phyloP scores from a whole-genome alignment of 2,329 filamentous ascomycete species.

The Colletotrichum lindemuthianum region DNA sequence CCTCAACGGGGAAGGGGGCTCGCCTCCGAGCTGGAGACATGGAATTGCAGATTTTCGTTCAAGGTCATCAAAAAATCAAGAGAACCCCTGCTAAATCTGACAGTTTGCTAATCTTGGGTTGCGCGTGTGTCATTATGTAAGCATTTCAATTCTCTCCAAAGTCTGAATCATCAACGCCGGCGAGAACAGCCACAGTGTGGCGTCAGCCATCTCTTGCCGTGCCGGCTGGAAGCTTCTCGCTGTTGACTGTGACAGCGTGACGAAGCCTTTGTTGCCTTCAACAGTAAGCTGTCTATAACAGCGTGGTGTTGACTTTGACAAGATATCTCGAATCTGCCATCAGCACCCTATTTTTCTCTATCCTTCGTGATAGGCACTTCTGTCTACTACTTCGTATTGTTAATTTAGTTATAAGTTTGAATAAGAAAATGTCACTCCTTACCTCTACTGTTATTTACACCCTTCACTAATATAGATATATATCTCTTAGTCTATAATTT shows the following conservation, averaged over 20 bases:
- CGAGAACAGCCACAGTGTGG: slow-evolving; percentile 10
- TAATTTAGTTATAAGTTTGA: not conserved
- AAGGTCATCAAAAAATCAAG: slow-evolving; percentile 25
- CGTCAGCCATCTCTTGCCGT: slow-evolving; percentile 1
- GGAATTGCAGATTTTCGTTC: slow-evolving; percentile 33
- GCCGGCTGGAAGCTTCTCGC: slow-evolving; percentile 33
- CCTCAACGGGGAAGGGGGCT: slow-evolving; percentile 15
- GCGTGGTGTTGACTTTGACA: too few relatives aligned
- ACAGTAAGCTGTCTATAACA: too few relatives aligned
- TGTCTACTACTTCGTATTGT: too few relatives aligned
- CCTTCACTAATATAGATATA: slow-evolving; percentile 69
- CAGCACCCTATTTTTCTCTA: too few relatives aligned
- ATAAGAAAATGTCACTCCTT: slow-evolving; percentile 9
- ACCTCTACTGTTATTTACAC: not conserved
- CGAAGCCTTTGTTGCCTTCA: slow-evolving; percentile 27
- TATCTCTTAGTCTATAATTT: slow-evolving; percentile 83
- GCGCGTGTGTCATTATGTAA: slow-evolving; percentile 7
- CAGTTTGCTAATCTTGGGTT: slow-evolving; percentile 34
- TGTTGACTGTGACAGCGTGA: slow-evolving; percentile 20
- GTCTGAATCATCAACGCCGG: not conserved
- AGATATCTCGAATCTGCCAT: too few relatives aligned
- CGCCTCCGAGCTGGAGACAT: not conserved
- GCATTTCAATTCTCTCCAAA: not conserved
- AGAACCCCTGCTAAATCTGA: slow-evolving; percentile 29
- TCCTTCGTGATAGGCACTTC: too few relatives aligned